phyloP scores from a whole-genome alignment of 495 filamentous ascomycete species.

The Penicillium simplicissimum region DNA sequence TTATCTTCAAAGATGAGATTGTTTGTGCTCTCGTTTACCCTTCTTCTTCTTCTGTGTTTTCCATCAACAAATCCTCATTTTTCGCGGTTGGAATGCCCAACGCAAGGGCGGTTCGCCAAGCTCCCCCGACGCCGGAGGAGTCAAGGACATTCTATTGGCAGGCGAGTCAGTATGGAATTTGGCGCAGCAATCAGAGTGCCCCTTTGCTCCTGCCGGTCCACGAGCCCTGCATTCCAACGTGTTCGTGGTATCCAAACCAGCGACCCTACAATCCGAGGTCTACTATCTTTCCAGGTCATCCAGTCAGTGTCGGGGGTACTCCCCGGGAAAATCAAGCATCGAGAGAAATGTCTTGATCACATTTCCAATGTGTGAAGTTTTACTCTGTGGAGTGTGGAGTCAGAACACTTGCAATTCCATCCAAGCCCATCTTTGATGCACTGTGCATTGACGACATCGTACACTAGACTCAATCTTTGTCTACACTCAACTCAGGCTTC shows the following conservation, averaged over 20 bases:
- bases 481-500: neutral
- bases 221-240: constrained; percentile 27
- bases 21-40: constrained; percentile 10
- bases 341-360: neutral
- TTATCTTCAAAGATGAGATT: constrained; percentile 22
- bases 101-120: constrained; percentile 21
- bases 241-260: constrained; percentile 21
- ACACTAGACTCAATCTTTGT: neutral
- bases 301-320: neutral
- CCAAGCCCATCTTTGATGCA: neutral
- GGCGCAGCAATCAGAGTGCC: constrained; percentile 16
- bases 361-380: neutral
- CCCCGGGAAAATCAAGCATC: neutral
- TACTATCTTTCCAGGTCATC: neutral
- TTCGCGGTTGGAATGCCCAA: constrained; percentile 22
- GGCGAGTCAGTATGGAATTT: constrained; percentile 12
- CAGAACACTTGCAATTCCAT: neutral
- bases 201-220: constrained; percentile 13
- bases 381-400: neutral
- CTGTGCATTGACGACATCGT: neutral
- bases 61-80: constrained; percentile 23
- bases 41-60: constrained; percentile 4
- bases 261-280: constrained; percentile 8
- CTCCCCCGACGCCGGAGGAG: neutral
- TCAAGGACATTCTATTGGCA: constrained; percentile 15